Base-by-base conservation (phyloP, 78 protist genomes). In the Tieghemostelium lacteum region DNA sequence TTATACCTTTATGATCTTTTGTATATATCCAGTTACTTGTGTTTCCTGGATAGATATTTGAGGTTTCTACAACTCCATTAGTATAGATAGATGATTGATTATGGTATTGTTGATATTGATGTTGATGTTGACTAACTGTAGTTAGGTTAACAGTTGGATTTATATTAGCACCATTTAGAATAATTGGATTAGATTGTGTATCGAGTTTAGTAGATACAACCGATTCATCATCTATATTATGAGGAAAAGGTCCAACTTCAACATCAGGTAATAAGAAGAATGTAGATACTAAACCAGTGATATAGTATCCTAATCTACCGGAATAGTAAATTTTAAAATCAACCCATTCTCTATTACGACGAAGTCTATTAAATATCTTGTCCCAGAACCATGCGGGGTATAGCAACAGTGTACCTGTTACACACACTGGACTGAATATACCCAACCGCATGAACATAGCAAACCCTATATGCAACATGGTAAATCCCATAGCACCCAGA, bases 341-440 rank as follows among this genome's bases (percentile, higher is more conserved):
- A 16, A 66, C 34, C 55, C 88, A 50, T 71, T 80, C 88, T n/a
- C 73, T 69, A 7, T 75, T 55, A 33, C 76, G 16, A 33, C 76
- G 16, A 19, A 80, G 28, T 22, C 52, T 33, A 19, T 80, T 71
- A n/a, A 80, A 55, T 3, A 72, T 10, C 3, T 72, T 20, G 36
- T 86, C 92, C 92, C 80, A 86, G 7, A 72, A 29, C 83, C 73
- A 73, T 5, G 92, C 22, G 57, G 92, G 92, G 20, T 70, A 54
- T 14, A 86, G 28, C 1, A 73, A 2, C 0, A 73, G 37, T 16
- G 83, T 29, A 36, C 86, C 92, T 26, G 74, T 28, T 16, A 61
- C 85, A 64, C 86, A 73, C 19, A 62, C 60, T 45, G 83, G 85
- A 73, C 86, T 86, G 40, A 86, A 86, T 2, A 86, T 69, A 65